Evolutionary conservation across 495 filamentous ascomycete species (phyloP).

Genomic region (Chaetomium tenue): DNA sequence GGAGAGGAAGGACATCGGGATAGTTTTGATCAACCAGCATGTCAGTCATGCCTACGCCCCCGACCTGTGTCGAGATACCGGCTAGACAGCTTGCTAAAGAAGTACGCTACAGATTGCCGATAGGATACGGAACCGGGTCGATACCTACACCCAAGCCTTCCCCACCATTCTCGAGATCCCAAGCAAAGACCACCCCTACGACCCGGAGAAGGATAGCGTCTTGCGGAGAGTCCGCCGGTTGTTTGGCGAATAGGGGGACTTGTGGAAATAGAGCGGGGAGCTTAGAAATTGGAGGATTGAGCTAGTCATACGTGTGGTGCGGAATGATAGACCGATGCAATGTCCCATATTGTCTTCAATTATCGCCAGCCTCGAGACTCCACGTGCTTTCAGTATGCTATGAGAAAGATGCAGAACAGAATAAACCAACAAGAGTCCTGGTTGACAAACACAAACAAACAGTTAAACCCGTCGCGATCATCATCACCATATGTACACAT

Average conservation of each 20-base stretch:
- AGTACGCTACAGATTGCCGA: constrained; percentile 72
- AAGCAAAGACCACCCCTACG: constrained; percentile 98
- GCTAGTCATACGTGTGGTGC: not conserved
- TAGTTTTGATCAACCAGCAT: constrained; percentile 97
- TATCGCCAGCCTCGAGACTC: constrained; percentile 24
- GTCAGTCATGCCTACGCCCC: constrained; percentile 50
- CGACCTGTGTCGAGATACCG: not conserved
- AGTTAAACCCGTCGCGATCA: constrained; percentile 5
- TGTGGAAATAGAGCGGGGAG: not conserved
- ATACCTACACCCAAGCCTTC: constrained; percentile 72
- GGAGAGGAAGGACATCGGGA: constrained; percentile 91
- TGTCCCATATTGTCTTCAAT: constrained; percentile 15
- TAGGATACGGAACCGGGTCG: constrained; percentile 78
- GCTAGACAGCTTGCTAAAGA: not conserved
- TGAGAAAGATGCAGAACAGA: constrained; percentile 17
- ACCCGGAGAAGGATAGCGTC: constrained; percentile 98
- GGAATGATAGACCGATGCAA: constrained; percentile 13
- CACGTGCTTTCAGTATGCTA: constrained; percentile 24
- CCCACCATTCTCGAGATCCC: constrained; percentile 87
- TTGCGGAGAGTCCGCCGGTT: constrained; percentile 83
- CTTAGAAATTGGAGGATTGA: not conserved
- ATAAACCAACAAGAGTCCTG: constrained; percentile 14
- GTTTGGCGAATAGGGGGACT: constrained; percentile 75
- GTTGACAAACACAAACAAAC: not conserved
- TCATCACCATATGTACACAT: constrained; percentile 13